A percentile compares a stretch with the other conserved stretches of the same genome.
Conservation (phyloP, 768 basidiomycete genomes). For the Strobilomyces dryophilus region DNA sequence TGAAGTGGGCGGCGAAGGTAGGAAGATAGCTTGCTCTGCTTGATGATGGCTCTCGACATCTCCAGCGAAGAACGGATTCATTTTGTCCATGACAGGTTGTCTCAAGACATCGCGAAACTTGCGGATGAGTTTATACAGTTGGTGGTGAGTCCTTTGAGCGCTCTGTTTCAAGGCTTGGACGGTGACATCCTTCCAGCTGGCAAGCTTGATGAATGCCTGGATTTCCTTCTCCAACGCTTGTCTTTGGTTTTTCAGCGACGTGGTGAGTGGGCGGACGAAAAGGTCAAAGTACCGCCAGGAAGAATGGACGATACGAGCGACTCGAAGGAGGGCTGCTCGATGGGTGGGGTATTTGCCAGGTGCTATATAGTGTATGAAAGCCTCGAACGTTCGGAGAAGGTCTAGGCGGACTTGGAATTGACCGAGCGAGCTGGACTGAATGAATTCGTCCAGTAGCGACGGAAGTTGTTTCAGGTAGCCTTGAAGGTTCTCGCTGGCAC, state of each 20-base stretch:
- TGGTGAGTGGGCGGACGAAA: slow-evolving; percentile 45
- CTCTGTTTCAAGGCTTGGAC: slow-evolving; percentile 90
- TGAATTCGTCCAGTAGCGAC: slow-evolving; percentile 76
- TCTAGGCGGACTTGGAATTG: slow-evolving; percentile 69
- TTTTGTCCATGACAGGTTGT: slow-evolving; percentile 52
- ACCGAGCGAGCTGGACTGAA: slow-evolving; percentile 73
- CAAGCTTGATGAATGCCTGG: slow-evolving; percentile 83
- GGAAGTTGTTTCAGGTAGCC: slow-evolving; percentile 63
- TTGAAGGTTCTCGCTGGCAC: slow-evolving; percentile 33
- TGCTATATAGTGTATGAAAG: slow-evolving; percentile 41
- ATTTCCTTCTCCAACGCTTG: slow-evolving; percentile 72
- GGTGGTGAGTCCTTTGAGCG: slow-evolving; percentile 84
- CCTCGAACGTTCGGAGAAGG: slow-evolving; percentile 65
- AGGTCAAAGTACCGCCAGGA: slow-evolving; percentile 62
- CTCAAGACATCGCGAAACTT: slow-evolving; percentile 91
- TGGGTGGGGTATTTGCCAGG: slow-evolving; percentile 28
- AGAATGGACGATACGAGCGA: slow-evolving; percentile 56
- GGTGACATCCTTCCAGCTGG: slow-evolving; percentile 98
- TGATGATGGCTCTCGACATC: slow-evolving; percentile 31
- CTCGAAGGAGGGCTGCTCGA: slow-evolving; percentile 39
- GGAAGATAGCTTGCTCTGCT: slow-evolving; percentile 11
- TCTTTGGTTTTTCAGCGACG: slow-evolving; percentile 54
- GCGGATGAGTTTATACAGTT: slow-evolving; percentile 84
- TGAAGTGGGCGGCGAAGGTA: background rate
- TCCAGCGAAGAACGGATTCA: slow-evolving; percentile 36